A percentile compares a stretch with the other conserved stretches of the same genome.
Evolutionary conservation across 129 eudicot species (phyloP).

Genomic region (Mikania micrantha): DNA sequence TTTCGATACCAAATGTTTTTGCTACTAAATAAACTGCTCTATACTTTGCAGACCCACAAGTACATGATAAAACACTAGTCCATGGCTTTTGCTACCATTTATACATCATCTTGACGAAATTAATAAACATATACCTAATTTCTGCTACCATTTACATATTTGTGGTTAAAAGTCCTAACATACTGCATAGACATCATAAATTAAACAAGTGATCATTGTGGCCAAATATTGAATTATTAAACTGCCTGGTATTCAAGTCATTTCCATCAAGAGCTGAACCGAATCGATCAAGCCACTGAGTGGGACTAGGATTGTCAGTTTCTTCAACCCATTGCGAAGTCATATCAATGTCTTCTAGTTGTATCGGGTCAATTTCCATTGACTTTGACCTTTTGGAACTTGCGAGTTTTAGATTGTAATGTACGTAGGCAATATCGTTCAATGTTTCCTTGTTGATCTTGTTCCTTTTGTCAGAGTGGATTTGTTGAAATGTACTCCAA

Average conservation of each 20-base stretch:
- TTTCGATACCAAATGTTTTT: too few relatives aligned
- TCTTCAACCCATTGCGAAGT: constrained; percentile 95
- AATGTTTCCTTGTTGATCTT: constrained; percentile 78
- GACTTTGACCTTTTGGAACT: constrained; percentile 35
- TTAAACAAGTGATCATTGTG: constrained; percentile 61
- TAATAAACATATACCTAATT: neutral
- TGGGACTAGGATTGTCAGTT: constrained; percentile 63
- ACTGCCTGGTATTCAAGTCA: constrained; percentile 85
- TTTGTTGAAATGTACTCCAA: constrained; percentile 75
- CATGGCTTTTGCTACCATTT: too few relatives aligned
- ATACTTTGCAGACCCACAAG: too few relatives aligned
- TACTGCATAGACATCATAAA: constrained; percentile 33
- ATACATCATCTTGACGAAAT: neutral
- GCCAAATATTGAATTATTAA: constrained; percentile 57
- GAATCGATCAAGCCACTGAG: constrained; percentile 89
- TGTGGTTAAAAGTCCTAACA: neutral
- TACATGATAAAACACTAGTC: too few relatives aligned
- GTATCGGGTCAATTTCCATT: constrained; percentile 57
- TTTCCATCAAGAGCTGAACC: constrained; percentile 72
- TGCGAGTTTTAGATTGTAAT: constrained; percentile 67
- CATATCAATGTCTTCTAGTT: constrained; percentile 84
- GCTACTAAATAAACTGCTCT: too few relatives aligned
- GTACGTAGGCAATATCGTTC: constrained; percentile 54
- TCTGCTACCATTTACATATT: constrained; percentile 9
- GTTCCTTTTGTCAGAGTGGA: constrained; percentile 81